A percentile compares a stretch with the other conserved stretches of the same genome.
Evolutionary conservation across 257 asterid genomes (phyloP).

Genomic region (Nicotiana attenuata): DNA sequence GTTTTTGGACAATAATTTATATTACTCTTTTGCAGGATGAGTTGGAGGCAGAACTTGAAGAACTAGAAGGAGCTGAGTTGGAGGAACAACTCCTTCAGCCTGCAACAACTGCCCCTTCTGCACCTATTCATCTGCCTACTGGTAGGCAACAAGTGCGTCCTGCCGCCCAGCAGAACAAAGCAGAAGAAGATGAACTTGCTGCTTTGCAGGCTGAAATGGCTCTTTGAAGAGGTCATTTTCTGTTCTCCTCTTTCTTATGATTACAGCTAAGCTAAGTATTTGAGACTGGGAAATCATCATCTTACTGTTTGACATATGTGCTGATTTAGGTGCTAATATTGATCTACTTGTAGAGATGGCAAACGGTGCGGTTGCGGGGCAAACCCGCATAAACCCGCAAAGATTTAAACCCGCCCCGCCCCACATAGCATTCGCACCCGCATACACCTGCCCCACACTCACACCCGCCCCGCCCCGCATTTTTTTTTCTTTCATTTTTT

Average conservation of each 20-base stretch:
- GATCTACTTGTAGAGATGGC: background rate
- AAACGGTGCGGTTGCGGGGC: too few relatives aligned
- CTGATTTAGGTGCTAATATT: background rate
- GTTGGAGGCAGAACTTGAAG: constrained; percentile 81
- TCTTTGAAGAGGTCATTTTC: constrained; percentile 47
- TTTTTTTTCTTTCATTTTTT: too few relatives aligned
- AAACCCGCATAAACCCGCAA: too few relatives aligned
- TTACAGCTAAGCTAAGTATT: background rate
- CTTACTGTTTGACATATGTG: background rate
- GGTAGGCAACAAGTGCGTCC: constrained; percentile 49
- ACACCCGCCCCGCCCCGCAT: too few relatives aligned
- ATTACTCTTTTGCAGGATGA: constrained; percentile 41
- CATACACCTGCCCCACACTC: too few relatives aligned
- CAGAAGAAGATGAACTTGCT: constrained; percentile 77
- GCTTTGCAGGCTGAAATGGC: constrained; percentile 89
- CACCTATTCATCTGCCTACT: constrained; percentile 49
- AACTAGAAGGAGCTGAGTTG: constrained; percentile 59
- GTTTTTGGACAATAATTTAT: background rate
- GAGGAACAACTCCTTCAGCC: constrained; percentile 83
- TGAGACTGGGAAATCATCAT: background rate
- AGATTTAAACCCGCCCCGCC: too few relatives aligned
- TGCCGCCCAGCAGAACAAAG: constrained; percentile 19
- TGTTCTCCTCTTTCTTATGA: background rate
- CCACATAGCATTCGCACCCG: too few relatives aligned
- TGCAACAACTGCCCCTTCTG: constrained; percentile 63